Evolutionary conservation across 805 yeast species (phyloP), one percentile per base, ranked within the genome.

Genomic region (Pichia californica): DNA sequence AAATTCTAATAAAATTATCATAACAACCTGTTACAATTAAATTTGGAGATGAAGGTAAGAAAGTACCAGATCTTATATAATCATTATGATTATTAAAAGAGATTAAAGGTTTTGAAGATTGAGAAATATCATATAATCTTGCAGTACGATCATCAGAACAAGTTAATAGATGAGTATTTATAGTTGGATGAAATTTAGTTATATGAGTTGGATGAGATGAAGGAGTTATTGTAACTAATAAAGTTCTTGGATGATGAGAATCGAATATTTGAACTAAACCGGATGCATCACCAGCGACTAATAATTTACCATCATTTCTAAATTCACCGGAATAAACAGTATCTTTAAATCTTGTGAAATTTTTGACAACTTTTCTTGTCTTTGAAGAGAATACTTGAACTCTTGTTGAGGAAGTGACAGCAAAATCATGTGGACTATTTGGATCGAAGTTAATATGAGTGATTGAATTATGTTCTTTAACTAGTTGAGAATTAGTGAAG

Each of bases 201-300:
- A 91, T 96, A 59, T 87, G 97, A 0, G 94, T 83, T 13, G 98
- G 91, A 62, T 87, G 89, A 5, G 83, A 66, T 0, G 94, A 81
- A 6, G 97, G 96, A 44, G 79, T 77, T 39, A 93, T 70, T 19
- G 93, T 79, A 30, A 91, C 85, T 44, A 91, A 69, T 19, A 88
- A 68, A 19, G 87, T 79, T 53, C 95, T 71, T 34, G 95, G 88
- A 33, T 59, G 63, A 44, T 75, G 70, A 27, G 95, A 80, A 62
- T 93, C 97, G 58, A 85, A 91, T 9, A 89, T 81, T 50, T 94
- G 94, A 13, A 93, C 95, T 44, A 87, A 62, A 16, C 99, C 99
- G 3, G 93, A 79, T 13, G 95, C 96, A 67, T 93, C 99, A 55
- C 96, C 94, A 5, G 97, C 97, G 18, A 84, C 94, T 25, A 93